phyloP scores from a whole-genome alignment of 805 yeast species.

The Saccharomycopsis malanga region DNA sequence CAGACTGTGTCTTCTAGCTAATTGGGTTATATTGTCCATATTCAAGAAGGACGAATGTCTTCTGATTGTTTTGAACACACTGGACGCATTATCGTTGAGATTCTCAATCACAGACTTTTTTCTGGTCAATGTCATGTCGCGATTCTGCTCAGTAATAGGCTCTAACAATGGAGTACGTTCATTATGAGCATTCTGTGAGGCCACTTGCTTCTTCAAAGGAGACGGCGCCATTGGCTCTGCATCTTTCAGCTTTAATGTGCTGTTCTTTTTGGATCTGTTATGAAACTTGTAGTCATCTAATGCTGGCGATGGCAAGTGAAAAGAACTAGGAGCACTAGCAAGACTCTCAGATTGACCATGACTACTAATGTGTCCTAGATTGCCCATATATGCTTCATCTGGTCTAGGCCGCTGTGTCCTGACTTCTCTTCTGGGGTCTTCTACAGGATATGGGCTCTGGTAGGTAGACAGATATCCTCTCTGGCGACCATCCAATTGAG shows the following conservation, averaged over 20 bases:
- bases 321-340: conserved; percentile 18
- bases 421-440: not conserved
- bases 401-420: not conserved
- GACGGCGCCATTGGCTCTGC: too few relatives aligned
- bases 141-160: not conserved
- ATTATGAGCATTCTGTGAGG: not conserved
- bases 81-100: conserved; percentile 22
- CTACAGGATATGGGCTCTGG: not conserved
- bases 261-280: not conserved
- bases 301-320: conserved; percentile 28
- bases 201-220: not conserved
- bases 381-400: not conserved
- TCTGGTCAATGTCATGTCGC: conserved; percentile 5
- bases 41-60: conserved; percentile 7
- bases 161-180: conserved; percentile 22
- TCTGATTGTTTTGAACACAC: conserved; percentile 8
- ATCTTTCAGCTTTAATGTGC: not conserved
- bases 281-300: conserved; percentile 2
- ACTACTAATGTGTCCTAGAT: not conserved
- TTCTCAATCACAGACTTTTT: conserved; percentile 26
- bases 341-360: conserved; percentile 4
- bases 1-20: not conserved
- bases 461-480: not conserved
- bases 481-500: not conserved
- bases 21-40: not conserved